Conservation (phyloP, 768 basidiomycete species). For the Crucibulum laeve region DNA sequence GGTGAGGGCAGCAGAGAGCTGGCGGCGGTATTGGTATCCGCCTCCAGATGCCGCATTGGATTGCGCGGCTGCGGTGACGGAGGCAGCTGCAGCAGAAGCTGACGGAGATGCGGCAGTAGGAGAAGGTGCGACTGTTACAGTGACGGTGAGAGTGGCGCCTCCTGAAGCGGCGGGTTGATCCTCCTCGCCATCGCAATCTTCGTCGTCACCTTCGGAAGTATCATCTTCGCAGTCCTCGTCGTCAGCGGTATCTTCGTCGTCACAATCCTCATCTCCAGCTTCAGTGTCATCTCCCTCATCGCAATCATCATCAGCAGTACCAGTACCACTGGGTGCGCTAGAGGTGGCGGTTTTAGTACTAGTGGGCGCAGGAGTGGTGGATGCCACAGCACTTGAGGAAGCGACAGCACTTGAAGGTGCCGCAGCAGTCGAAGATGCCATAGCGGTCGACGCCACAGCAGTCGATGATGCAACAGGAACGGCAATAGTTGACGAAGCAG, state of each 20-base stretch:
- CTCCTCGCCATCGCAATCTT: constrained; percentile 7
- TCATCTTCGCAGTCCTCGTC: constrained; percentile 8
- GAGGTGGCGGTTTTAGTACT: constrained; percentile 7
- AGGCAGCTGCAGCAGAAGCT: neutral
- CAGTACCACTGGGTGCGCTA: constrained; percentile 2
- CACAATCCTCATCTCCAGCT: constrained; percentile 10
- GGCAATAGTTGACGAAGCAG: no score
- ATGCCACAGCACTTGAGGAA: neutral
- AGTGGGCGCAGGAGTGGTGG: constrained; percentile 1
- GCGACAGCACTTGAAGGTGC: no score
- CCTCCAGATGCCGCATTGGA: no score
- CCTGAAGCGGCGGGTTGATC: constrained; percentile 3
- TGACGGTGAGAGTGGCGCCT: constrained; percentile 2
- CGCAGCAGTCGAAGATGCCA: neutral
- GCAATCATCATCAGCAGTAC: constrained; percentile 10
- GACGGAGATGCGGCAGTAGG: neutral
- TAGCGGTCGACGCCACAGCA: constrained; percentile 1
- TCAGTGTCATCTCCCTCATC: constrained; percentile 7
- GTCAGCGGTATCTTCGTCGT: constrained; percentile 8
- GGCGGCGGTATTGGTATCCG: no score
- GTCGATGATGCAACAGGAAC: constrained; percentile 6
- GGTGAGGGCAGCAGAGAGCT: neutral
- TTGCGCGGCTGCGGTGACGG: no score
- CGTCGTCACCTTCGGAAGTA: constrained; percentile 6
- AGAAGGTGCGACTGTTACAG: constrained; percentile 2